These are phyloP conservation scores for Trichoderma gamsii DNA, from an alignment of 495 filamentous ascomycete species.

Conservation along the genomic window DNA sequence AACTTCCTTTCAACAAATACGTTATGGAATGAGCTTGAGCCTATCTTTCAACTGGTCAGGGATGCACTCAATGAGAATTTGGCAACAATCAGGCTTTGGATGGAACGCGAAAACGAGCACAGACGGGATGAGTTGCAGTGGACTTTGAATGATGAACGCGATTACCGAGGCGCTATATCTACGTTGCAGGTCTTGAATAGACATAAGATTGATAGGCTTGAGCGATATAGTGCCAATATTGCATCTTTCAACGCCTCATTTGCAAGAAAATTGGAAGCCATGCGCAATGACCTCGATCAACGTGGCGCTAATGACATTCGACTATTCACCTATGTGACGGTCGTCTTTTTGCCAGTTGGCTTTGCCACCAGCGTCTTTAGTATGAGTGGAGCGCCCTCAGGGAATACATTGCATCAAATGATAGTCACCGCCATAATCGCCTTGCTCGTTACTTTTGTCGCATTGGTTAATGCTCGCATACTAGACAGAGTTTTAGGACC, in stretches of 20 bases:
- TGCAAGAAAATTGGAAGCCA: not conserved
- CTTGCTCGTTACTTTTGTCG: not conserved
- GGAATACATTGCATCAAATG: not conserved
- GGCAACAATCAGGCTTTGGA: not conserved
- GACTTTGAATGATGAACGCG: not conserved
- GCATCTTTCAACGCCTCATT: not conserved
- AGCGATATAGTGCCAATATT: not conserved
- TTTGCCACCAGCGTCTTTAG: not conserved
- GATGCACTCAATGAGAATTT: not conserved
- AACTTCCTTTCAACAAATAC: not conserved
- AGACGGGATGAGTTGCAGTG: not conserved
- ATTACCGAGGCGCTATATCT: not conserved
- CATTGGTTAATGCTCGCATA: not conserved
- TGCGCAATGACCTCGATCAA: not conserved
- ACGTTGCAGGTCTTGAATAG: not conserved
- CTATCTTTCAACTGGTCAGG: not conserved
- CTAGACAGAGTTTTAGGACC: not conserved
- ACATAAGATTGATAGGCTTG: not conserved
- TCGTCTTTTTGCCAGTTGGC: not conserved
- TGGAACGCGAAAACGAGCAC: not conserved
- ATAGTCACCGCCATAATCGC: not conserved
- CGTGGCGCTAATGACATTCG: not conserved
- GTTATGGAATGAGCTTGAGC: not conserved
- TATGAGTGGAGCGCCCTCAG: not conserved
- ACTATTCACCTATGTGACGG: not conserved